phyloP scores from a whole-genome alignment of 129 eudicot species.

The Gnaphalium uliginosum region DNA sequence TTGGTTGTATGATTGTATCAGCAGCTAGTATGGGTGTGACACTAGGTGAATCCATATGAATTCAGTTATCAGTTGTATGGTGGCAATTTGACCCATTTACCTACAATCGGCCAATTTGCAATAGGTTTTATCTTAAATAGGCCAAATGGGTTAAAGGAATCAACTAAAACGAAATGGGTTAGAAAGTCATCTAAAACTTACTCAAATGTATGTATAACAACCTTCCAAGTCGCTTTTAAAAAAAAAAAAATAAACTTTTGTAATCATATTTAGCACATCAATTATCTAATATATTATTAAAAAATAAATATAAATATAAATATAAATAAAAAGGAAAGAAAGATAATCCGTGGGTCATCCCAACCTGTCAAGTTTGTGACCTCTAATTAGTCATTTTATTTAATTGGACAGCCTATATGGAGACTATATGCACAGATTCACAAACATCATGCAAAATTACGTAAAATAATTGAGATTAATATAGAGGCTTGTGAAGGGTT shows the following conservation, averaged over 20 bases:
- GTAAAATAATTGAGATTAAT: not conserved
- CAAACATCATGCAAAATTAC: not conserved
- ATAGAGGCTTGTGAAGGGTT: not conserved
- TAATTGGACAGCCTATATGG: not conserved
- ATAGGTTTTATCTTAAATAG: not conserved
- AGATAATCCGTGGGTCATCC: not conserved
- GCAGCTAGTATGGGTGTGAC: not conserved
- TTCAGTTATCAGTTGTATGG: not conserved
- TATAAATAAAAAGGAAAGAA: not conserved
- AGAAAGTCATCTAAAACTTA: not conserved
- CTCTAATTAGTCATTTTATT: not conserved
- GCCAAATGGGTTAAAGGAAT: not conserved
- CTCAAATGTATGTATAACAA: not conserved
- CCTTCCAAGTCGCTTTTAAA: too few relatives aligned
- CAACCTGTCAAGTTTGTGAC: not conserved
- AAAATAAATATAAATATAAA: too few relatives aligned
- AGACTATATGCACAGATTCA: conserved; percentile 3
- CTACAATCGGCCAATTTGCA: not conserved
- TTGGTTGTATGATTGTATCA: not conserved
- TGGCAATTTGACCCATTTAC: not conserved
- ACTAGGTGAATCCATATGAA: not conserved
- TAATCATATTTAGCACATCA: not conserved
- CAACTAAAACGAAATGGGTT: not conserved
- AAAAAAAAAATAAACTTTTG: not conserved
- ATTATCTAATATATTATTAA: not conserved